Base-by-base conservation (phyloP, 306 rosid genomes). In the Cucumis cinereus region DNA sequence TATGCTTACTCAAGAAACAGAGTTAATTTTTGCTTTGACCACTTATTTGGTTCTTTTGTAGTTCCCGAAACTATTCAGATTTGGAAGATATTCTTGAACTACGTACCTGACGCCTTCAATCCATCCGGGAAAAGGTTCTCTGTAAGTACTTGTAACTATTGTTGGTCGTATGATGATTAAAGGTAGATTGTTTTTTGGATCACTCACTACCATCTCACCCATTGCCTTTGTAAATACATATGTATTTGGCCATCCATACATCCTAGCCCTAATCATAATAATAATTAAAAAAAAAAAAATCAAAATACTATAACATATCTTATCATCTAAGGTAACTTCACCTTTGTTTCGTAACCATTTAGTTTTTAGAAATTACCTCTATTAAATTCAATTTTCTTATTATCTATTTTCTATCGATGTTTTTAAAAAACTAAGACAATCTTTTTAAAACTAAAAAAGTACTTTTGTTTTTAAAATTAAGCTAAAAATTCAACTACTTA, bases 121-220 rank as follows among this genome's bases (percentile, higher is more conserved):
- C 97, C 97, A 94, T 56, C 97, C 96, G 0, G 97, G 86, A 41
- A 94, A 91, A 15, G 95, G 97, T 82, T 92, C 98, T 82, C 43
- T 93, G 70, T 63, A 79, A 28, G 96, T 93, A 43, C 97, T 91
- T 23, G 96, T 85, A 20, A 94, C 75, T 14, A 91, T 87, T 6
- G 95, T 79, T 4, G 98, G 97, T 38, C 95, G 91, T 10, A 94
- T 4, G 70, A 85, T 86, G 60, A 84, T 89, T 35, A 86, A 76
- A 0, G 87, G 81, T 9, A 86, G 6, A 10, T 68, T 63, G 67
- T 66, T 90, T 80, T 87, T 86, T 3, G 68, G 41, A 1, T 90
- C 76, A 53, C 75, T 89, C 3, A 91, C 33, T 0, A 85, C 16
- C 97, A 94, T 94, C 73, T 94, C 98, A 19, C 82, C 98, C 73